Conservation (phyloP, 1,139 yeast species). For the Scheffersomyces parashehatae region DNA sequence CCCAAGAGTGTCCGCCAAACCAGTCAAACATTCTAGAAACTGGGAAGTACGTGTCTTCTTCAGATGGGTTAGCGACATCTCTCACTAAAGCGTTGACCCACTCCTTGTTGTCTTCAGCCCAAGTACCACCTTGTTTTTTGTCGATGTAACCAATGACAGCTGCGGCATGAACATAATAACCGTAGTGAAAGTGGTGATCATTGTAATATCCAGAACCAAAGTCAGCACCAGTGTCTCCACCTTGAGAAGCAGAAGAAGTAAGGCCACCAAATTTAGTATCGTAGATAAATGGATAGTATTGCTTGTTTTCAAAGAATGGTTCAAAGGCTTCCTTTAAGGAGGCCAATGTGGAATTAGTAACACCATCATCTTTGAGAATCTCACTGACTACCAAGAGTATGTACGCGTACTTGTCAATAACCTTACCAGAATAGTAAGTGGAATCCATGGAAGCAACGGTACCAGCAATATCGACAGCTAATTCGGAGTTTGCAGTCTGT, state of each 20-base stretch:
- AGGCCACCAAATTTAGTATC: slow-evolving; percentile 70
- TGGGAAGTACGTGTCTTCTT: slow-evolving; percentile 65
- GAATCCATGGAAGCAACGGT: slow-evolving; percentile 52
- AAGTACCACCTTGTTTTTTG: slow-evolving; percentile 56
- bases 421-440: slow-evolving; percentile 69
- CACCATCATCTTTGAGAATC: slow-evolving; percentile 53
- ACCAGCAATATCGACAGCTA: slow-evolving; percentile 54
- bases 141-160: slow-evolving; percentile 73
- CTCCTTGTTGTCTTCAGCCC: slow-evolving; percentile 64
- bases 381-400: slow-evolving; percentile 64
- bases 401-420: slow-evolving; percentile 75
- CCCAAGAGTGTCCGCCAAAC: slow-evolving; percentile 87
- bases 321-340: slow-evolving; percentile 55
- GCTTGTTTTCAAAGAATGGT: slow-evolving; percentile 50
- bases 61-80: slow-evolving; percentile 76
- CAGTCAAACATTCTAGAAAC: slow-evolving; percentile 77
- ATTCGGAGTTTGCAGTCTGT: slow-evolving; percentile 55
- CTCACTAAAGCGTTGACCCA: slow-evolving; percentile 69
- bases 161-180: slow-evolving; percentile 76
- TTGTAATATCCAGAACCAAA: slow-evolving; percentile 72
- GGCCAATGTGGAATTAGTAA: slow-evolving; percentile 48
- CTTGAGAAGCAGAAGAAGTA: slow-evolving; percentile 60
- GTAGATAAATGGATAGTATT: slow-evolving; percentile 62
- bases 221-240: slow-evolving; percentile 38
- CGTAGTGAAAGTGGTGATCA: slow-evolving; percentile 81